phyloP scores from a whole-genome alignment of 2,329 filamentous ascomycete genomes.

The Chaetomiaceae sp. region DNA sequence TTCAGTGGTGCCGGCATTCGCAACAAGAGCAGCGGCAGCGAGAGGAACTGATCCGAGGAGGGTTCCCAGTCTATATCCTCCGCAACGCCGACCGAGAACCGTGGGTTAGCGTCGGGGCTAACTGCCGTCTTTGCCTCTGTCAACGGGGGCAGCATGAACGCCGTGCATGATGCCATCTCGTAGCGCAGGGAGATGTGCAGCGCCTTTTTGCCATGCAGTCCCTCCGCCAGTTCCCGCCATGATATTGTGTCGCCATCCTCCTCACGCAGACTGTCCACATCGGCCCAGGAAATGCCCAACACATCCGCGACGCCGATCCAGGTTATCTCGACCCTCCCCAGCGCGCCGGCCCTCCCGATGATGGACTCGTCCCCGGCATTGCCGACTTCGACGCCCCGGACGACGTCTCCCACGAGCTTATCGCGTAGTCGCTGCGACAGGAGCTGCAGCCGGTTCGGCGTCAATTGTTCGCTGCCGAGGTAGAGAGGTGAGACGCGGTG shows the following conservation, averaged over 20 bases:
- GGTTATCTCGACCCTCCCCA: slow-evolving; percentile 45
- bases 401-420: slow-evolving; percentile 52
- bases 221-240: neutral
- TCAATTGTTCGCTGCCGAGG: slow-evolving; percentile 40
- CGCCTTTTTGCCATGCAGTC: slow-evolving; percentile 30
- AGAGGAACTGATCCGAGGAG: slow-evolving; percentile 35
- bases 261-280: neutral
- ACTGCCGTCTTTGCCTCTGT: neutral
- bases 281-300: slow-evolving; percentile 8
- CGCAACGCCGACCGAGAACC: slow-evolving; percentile 7
- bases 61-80: slow-evolving; percentile 7
- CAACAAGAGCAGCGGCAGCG: slow-evolving; percentile 50
- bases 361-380: slow-evolving; percentile 35
- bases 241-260: neutral
- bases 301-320: slow-evolving; percentile 38
- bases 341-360: slow-evolving; percentile 38
- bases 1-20: slow-evolving; percentile 54
- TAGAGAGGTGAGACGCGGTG: slow-evolving; percentile 53
- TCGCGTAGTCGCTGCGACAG: slow-evolving; percentile 50
- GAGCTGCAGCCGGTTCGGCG: slow-evolving; percentile 35
- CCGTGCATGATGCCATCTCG: slow-evolving; percentile 49
- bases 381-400: slow-evolving; percentile 56
- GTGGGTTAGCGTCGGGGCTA: neutral
- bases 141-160: slow-evolving; percentile 43
- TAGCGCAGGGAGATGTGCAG: slow-evolving; percentile 48